phyloP scores from a whole-genome alignment of 139 green algal genomes.

The Limnomonas spitsbergensis region DNA sequence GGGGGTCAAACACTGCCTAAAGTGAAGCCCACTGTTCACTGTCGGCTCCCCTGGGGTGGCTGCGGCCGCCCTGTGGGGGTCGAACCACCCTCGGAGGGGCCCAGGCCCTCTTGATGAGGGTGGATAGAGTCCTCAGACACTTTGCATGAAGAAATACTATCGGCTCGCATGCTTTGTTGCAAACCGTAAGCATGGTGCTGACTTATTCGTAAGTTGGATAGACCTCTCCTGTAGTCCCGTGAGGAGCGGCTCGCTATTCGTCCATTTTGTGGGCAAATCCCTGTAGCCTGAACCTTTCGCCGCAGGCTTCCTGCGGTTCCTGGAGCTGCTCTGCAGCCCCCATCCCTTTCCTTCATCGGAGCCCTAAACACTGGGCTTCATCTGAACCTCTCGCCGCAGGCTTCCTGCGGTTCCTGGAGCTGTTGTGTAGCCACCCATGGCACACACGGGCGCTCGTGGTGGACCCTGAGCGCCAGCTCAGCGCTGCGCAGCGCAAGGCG shows the following conservation, averaged over 20 bases:
- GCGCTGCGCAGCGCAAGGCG: constrained; percentile 9
- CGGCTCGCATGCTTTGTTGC: too few species aligned
- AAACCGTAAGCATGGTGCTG: too few species aligned
- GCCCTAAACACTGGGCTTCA: too few species aligned
- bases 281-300: too few species aligned
- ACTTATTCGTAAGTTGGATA: too few species aligned
- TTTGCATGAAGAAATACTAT: too few species aligned
- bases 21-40: background rate
- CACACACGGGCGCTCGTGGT: constrained; percentile 55
- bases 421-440: constrained; percentile 68
- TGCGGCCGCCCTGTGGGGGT: too few species aligned
- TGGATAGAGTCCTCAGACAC: constrained; percentile 17
- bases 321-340: constrained; percentile 61
- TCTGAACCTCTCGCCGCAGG: too few species aligned
- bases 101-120: background rate
- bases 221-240: too few species aligned
- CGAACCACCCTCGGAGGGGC: constrained; percentile 23
- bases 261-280: too few species aligned
- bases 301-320: constrained; percentile 71
- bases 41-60: background rate
- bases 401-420: constrained; percentile 69
- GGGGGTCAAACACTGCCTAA: constrained; percentile 33
- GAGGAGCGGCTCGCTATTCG: too few species aligned
- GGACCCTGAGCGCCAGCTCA: constrained; percentile 52
- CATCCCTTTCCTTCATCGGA: too few species aligned